Base-by-base conservation (phyloP, 306 rosid species). In the Cicer pinnatifidum region DNA sequence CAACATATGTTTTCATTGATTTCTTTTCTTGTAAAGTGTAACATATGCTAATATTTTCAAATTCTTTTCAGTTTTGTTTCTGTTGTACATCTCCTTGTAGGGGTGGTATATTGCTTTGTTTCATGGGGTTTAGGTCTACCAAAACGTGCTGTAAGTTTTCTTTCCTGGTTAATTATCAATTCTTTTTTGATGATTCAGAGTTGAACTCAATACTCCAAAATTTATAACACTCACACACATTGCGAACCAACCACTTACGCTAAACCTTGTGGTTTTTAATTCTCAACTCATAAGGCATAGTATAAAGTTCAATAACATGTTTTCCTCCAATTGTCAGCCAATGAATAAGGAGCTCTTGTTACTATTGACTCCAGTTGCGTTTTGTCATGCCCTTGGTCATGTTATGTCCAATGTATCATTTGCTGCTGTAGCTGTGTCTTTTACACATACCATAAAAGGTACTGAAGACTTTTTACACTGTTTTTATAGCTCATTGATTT, bases 361-460 rank as follows among this genome's bases (percentile, higher is more conserved):
- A 41, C 52, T 64, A 64, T 64, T 64, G 52, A 64, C 70, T 9
- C 70, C 70, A 16, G 70, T 64, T 8, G 70, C 70, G 17, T 64
- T 64, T 41, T 64, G 70, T 64, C 70, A 64, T 41, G 70, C 70
- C 37, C 70, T 64, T 41, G 70, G 70, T 41, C 70, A 64, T 64
- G 70, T 64, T 7, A 64, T 64, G 70, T 64, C 70, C 5, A 64
- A 64, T 64, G 70, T 64, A 64, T 64, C 70, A 64, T 64, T 64
- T 16, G 70, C 70, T 9, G 70, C 70, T 5, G 70, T 64, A 15
- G 70, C 70, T 41, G 70, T 64, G 5, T 64, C 70, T 5, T 64
- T 64, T 41, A 64, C 70, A 17, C 70, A 64, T 41, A 64, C 70
- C 35, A 64, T 64, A 64, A 64, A 64, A 64, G 70, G 70, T 64